Percentiles rank a stretch among this genome's conserved stretches.
Conservation (phyloP, 176 grass and related monocot genomes). For the Aechmea fasciata region DNA sequence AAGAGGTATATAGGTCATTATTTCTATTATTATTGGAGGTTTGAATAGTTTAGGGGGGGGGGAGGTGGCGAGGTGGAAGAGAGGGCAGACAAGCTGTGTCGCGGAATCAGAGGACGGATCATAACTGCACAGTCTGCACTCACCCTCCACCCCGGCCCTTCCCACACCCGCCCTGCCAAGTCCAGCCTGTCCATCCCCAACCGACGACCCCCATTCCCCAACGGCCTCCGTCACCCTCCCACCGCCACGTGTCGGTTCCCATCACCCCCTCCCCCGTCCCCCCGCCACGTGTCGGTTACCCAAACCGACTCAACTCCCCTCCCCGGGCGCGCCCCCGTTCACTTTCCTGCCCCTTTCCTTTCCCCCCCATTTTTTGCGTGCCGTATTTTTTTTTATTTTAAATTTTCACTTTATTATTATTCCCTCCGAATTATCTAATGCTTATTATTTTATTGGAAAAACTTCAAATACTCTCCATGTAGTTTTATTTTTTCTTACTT, state of each 20-base stretch:
- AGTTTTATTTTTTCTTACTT: too few relatives aligned
- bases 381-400: too few relatives aligned
- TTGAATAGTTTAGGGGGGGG: neutral
- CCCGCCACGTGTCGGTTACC: neutral
- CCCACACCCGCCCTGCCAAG: neutral
- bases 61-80: constrained; percentile 12
- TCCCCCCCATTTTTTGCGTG: too few relatives aligned
- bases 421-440: too few relatives aligned
- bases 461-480: too few relatives aligned
- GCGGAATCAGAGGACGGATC: constrained; percentile 34
- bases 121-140: constrained; percentile 14
- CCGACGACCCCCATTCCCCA: neutral
- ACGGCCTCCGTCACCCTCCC: neutral
- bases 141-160: too few relatives aligned
- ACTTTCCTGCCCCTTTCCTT: too few relatives aligned
- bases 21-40: neutral
- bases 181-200: neutral
- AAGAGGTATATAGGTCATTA: too few relatives aligned
- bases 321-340: neutral
- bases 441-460: too few relatives aligned
- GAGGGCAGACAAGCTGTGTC: constrained; percentile 21
- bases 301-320: neutral
- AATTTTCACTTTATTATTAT: too few relatives aligned
- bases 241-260: neutral
- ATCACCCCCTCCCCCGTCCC: neutral